Evolutionary conservation across 306 rosid genomes (phyloP).

Genomic region (Rosa persica): DNA sequence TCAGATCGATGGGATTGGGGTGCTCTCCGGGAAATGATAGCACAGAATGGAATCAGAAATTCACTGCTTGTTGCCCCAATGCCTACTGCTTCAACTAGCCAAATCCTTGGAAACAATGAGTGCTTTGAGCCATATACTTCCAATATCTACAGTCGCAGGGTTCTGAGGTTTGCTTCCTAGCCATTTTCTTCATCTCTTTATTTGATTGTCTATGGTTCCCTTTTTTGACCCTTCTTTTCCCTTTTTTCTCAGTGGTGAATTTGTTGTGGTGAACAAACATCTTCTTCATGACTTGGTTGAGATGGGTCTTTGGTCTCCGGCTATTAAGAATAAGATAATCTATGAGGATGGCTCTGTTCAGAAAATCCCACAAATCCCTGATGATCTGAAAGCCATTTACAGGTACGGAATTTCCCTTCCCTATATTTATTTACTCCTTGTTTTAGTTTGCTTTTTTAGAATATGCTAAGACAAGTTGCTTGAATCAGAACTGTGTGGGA

Average conservation of each 20-base stretch:
- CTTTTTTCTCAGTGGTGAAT: conserved; percentile 64
- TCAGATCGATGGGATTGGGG: conserved; percentile 78
- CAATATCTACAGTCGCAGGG: conserved; percentile 83
- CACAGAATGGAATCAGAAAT: conserved; percentile 63
- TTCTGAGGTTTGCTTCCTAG: conserved; percentile 55
- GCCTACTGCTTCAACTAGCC: conserved; percentile 95
- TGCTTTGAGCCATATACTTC: conserved; percentile 97
- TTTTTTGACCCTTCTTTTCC: conserved; percentile 25
- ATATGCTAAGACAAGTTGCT: conserved; percentile 29
- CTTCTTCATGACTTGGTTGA: conserved; percentile 82
- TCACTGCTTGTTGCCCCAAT: conserved; percentile 90
- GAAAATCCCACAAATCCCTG: conserved; percentile 63
- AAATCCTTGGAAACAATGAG: conserved; percentile 89
- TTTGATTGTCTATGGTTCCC: not conserved
- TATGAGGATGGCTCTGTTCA: conserved; percentile 73
- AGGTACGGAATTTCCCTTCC: conserved; percentile 46
- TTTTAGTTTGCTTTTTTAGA: not conserved
- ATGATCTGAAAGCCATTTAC: conserved; percentile 65
- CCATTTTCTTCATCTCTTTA: not conserved
- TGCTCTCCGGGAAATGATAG: conserved; percentile 50
- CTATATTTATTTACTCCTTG: not conserved
- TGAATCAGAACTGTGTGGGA: conserved; percentile 86
- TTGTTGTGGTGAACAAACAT: conserved; percentile 92
- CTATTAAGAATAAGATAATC: conserved; percentile 68
- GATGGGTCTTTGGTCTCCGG: conserved; percentile 86